Conservation (phyloP, 192 early-diverging fungal genomes). For the Dimargaris cristalligena region DNA sequence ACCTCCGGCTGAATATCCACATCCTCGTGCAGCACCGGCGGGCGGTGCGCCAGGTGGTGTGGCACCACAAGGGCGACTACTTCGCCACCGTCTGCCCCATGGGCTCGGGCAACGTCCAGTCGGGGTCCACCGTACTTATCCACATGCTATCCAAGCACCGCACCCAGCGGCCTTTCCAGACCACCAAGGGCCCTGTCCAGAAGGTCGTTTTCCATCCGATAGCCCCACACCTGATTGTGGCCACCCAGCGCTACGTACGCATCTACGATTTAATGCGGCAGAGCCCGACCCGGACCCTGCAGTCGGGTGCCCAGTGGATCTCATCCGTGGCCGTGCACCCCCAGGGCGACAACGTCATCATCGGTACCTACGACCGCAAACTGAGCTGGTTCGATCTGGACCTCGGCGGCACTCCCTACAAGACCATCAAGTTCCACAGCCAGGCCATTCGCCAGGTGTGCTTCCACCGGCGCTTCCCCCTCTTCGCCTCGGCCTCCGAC, state of each 20-base stretch:
- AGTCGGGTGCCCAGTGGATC: conserved; percentile 83
- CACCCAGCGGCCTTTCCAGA: conserved; percentile 82
- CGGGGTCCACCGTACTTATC: conserved; percentile 49
- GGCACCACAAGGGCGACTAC: conserved; percentile 97
- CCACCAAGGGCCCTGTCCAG: conserved; percentile 70
- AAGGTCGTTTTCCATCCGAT: conserved; percentile 81
- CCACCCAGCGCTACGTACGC: conserved; percentile 85
- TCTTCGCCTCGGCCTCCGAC: conserved; percentile 85
- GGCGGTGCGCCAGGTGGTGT: conserved; percentile 62
- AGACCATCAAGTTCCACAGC: conserved; percentile 74
- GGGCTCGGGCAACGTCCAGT: conserved; percentile 24
- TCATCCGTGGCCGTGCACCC: conserved; percentile 91
- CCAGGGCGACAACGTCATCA: conserved; percentile 84
- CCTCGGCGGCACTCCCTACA: conserved; percentile 81
- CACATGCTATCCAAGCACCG: conserved; percentile 83
- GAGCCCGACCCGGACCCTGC: conserved; percentile 65
- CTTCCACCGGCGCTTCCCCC: conserved; percentile 75
- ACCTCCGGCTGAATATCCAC: conserved; percentile 10
- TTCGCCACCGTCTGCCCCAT: conserved; percentile 73
- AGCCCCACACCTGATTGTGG: conserved; percentile 81
- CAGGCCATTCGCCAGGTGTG: conserved; percentile 76
- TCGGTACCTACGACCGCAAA: conserved; percentile 90
- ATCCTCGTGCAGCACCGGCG: conserved; percentile 34
- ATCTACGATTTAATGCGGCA: conserved; percentile 89
- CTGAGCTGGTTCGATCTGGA: conserved; percentile 97